Base-by-base conservation (phyloP, 148 eudicot genomes). In the Persicaria maculosa region DNA sequence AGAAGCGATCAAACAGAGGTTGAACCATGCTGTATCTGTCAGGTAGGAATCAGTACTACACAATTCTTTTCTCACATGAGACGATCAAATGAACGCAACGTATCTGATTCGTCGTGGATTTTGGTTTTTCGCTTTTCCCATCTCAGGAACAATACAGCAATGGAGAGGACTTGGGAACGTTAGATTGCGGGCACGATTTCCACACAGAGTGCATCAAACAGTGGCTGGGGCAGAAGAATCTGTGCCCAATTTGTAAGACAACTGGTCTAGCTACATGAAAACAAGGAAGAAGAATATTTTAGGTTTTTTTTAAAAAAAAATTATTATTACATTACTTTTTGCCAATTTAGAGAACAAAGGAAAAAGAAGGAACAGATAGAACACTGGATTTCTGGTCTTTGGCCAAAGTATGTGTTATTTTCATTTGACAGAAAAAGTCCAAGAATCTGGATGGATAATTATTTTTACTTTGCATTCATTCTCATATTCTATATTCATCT, bases 241-340 rank as follows among this genome's bases (percentile, higher is more conserved):
- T 84, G 79, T 95, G 99, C 82, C 99, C 99, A 45, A 92, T 95
- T 76, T 95, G 99, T 84, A 95, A 95, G 83, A 87, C 91, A 68
- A 85, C 96, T 0, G 99, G 80, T 22, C 70, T 93, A 64, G 78
- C 77, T n/a, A 82, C 81, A 57, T 84, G 71, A 82, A 74, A 68
- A 9, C 50, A 14, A 68, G 11, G 22, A 59, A 36, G 65, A 31
- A 31, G 40, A 31, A 31, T 31, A 31, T 31, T 31, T 31, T 31
- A 31, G 40, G 40, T 31, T 31, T 31, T 31, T 25, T 25, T 25
- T 25, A 25, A 0, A 31, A 31, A 31, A 31, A 31, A 31, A 31
- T 31, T 31, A 31, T 31, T 31, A 31, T 31, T 31, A 31, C 40
- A 31, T 31, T 31, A 31, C 40, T 31, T 31, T 31, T 31, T 31